Evolutionary conservation across 495 filamentous ascomycete genomes (phyloP), one percentile per base, ranked within the genome.

Genomic region (Aspergillus nanangensis): DNA sequence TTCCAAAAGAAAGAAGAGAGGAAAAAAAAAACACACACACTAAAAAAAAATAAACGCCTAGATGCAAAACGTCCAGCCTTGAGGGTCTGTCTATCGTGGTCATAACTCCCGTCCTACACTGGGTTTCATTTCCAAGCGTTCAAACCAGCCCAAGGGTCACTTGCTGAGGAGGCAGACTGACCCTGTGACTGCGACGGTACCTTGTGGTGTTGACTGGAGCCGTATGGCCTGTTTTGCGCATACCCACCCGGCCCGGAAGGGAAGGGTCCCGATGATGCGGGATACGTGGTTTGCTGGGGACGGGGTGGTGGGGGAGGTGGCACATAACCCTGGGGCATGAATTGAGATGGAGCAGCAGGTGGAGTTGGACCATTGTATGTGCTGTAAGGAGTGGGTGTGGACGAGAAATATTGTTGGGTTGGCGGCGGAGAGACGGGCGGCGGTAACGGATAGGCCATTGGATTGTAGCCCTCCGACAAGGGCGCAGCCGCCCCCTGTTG

Each of bases 271-370:
- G 67, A 52, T 11, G 71, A 60, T n/a, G 65, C 77, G 39, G 83
- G 81, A 52, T 90, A 89, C 14, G 78, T 82, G 0, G 84, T 82
- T 31, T 88, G 86, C 27, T 88, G 85, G 8, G 88, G 88, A 10
- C 84, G 87, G 3, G 86, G 87, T 0, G 92, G 92, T 15, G 92
- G 92, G 8, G 92, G 92, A 1, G 92, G 92, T 1, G 91, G 92
- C 29, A 95, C 80, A 61, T 95, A 96, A 14, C 90, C 90, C 14
- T 81, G 79, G 24, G 89, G 88, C 51, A 92, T 73, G 48, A 66
- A 72, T 32, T 69, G 63, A 10, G 60, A 53, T 11, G 67, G 51
- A 27, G 63, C 50, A 25, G 69, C 55, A n/a, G 71, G 59, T 10
- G 65, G 62, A 34, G 53, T 69, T 41, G 58, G 57, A 42, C 62